Percentiles rank a stretch among this genome's conserved stretches.
Conservation (phyloP, 345 rosid genomes). For the Linum trigynum region DNA sequence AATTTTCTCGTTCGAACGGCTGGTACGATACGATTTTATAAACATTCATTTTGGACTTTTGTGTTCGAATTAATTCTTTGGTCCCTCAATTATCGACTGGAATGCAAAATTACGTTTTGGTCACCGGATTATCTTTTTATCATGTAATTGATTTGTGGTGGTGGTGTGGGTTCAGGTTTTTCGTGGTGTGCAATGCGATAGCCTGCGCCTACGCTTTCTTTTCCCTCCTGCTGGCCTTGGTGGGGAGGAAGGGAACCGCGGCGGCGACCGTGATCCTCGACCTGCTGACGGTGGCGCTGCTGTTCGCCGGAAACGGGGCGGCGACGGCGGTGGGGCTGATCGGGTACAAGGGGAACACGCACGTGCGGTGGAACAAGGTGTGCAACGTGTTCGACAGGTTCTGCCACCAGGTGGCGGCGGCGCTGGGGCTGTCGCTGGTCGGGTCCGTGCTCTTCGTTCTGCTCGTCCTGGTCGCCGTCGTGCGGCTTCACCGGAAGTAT, state of each 20-base stretch:
- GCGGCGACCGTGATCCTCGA: conserved; percentile 28
- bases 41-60: too few species aligned
- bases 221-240: conserved; percentile 28
- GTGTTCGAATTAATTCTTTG: too few species aligned
- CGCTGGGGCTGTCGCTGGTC: conserved; percentile 28
- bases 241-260: conserved; percentile 22
- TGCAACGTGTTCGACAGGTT: conserved; percentile 50
- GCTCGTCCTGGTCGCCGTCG: conserved; percentile 30
- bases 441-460: conserved; percentile 38
- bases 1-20: too few species aligned
- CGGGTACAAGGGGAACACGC: conserved; percentile 55
- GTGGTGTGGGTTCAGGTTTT: too few species aligned
- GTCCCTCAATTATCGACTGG: too few species aligned
- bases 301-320: conserved; percentile 53
- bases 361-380: conserved; percentile 48
- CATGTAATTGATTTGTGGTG: not conserved
- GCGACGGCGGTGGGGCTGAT: conserved; percentile 44
- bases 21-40: too few species aligned
- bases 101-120: too few species aligned
- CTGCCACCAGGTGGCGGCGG: conserved; percentile 36
- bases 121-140: not conserved
- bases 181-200: conserved; percentile 42
- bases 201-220: conserved; percentile 46
- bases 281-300: conserved; percentile 41
- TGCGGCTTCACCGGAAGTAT: conserved; percentile 20